Conservation (phyloP, 2,329 filamentous ascomycete species). For the Penicillium sp. region DNA sequence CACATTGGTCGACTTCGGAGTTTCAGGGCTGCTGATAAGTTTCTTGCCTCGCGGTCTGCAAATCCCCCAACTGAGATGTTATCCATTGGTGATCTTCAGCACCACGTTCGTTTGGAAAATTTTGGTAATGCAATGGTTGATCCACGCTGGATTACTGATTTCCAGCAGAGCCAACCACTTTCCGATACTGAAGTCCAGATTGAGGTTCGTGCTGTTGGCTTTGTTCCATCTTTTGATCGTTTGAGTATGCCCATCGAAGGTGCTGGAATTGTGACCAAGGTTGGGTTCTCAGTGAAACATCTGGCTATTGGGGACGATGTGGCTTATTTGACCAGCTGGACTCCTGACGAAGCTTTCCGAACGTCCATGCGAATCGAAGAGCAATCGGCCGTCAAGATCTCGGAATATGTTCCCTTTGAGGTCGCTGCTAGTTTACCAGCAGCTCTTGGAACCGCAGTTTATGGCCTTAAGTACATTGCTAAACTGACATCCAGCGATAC, state of each 20-base stretch:
- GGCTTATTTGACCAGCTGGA: neutral
- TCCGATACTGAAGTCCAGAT: conserved; percentile 15
- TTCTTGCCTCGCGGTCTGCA: conserved; percentile 14
- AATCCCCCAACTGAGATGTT: conserved; percentile 3
- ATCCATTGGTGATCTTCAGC: conserved; percentile 6
- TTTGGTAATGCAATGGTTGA: neutral
- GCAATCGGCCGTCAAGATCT: conserved; percentile 5
- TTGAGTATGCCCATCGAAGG: conserved; percentile 12
- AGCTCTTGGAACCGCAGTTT: conserved; percentile 12
- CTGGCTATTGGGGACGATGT: conserved; percentile 17
- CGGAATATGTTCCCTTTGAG: conserved; percentile 9
- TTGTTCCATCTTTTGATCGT: neutral
- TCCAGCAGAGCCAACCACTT: neutral
- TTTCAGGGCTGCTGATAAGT: conserved; percentile 15
- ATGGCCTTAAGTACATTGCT: conserved; percentile 16
- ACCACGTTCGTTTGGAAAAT: conserved; percentile 10
- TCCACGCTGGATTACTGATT: conserved; percentile 12
- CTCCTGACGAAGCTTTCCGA: conserved; percentile 3
- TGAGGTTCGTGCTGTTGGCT: conserved; percentile 15
- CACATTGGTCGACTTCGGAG: conserved; percentile 22
- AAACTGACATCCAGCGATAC: conserved; percentile 4
- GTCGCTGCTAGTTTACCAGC: conserved; percentile 16
- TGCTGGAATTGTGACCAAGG: conserved; percentile 16
- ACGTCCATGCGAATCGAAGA: conserved; percentile 13
- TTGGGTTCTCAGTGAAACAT: conserved; percentile 10